Evolutionary conservation across 345 rosid species (phyloP).

Genomic region (Cardamine chenopodiifolia): DNA sequence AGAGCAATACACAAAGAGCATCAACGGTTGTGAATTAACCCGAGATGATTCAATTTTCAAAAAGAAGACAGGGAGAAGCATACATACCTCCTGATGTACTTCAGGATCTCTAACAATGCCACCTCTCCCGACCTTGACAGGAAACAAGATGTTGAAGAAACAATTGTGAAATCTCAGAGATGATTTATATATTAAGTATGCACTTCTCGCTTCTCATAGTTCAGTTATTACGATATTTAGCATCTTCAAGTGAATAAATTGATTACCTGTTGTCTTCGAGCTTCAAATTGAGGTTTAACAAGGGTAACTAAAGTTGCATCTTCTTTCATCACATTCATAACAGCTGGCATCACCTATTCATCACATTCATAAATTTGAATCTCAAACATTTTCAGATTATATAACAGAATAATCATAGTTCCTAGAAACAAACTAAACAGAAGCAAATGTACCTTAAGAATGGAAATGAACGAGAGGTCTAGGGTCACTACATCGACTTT

Average conservation of each 20-base stretch:
- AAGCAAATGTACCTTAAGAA: slow-evolving; percentile 62
- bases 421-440: background rate
- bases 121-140: slow-evolving; percentile 79
- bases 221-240: background rate
- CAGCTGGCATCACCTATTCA: slow-evolving; percentile 88
- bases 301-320: slow-evolving; percentile 71
- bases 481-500: slow-evolving; percentile 90
- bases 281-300: slow-evolving; percentile 97
- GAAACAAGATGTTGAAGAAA: slow-evolving; percentile 7
- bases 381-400: background rate
- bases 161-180: background rate
- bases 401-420: background rate
- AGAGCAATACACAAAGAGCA: background rate
- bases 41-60: slow-evolving; percentile 9
- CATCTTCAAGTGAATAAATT: background rate
- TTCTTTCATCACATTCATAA: slow-evolving; percentile 81
- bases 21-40: background rate
- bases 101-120: slow-evolving; percentile 92
- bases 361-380: slow-evolving; percentile 46
- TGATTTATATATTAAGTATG: background rate
- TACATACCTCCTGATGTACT: slow-evolving; percentile 82
- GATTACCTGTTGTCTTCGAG: slow-evolving; percentile 83
- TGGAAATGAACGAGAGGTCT: slow-evolving; percentile 94
- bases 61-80: background rate
- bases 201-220: slow-evolving; percentile 2